phyloP scores from a whole-genome alignment of 2,329 filamentous ascomycete genomes.

The Trichoderma afroharzianum region DNA sequence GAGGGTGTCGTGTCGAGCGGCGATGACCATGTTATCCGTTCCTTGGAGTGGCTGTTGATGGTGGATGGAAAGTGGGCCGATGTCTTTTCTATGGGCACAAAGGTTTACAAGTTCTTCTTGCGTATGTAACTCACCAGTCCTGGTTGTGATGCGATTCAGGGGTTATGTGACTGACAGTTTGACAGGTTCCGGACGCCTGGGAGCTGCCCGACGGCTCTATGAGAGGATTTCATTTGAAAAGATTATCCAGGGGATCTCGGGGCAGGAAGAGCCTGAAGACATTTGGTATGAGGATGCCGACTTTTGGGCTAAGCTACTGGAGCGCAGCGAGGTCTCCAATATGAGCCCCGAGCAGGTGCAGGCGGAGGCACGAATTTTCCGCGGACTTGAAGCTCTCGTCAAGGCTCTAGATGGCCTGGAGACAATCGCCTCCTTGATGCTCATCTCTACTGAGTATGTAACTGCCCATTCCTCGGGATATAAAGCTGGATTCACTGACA shows the following conservation, averaged over 20 bases:
- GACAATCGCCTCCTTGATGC: slow-evolving; percentile 56
- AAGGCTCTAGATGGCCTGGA: slow-evolving; percentile 65
- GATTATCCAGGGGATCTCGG: slow-evolving; percentile 42
- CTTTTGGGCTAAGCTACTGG: slow-evolving; percentile 39
- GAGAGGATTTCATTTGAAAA: slow-evolving; percentile 48
- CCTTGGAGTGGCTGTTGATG: slow-evolving; percentile 80
- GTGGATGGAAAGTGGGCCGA: slow-evolving; percentile 69
- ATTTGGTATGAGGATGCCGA: slow-evolving; percentile 37
- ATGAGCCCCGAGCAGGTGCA: slow-evolving; percentile 42
- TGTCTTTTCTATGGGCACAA: slow-evolving; percentile 64
- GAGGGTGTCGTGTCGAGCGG: slow-evolving; percentile 52
- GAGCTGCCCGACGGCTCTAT: slow-evolving; percentile 52
- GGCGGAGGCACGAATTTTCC: slow-evolving; percentile 58
- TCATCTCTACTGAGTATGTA: slow-evolving; percentile 51
- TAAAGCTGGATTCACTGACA: neutral
- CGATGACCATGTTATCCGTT: slow-evolving; percentile 69
- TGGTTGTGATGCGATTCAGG: neutral
- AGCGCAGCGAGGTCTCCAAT: slow-evolving; percentile 34
- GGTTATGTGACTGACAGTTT: neutral
- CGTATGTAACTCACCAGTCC: slow-evolving; percentile 53
- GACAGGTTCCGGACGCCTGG: slow-evolving; percentile 48
- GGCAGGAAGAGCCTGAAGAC: slow-evolving; percentile 37
- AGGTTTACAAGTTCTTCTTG: slow-evolving; percentile 79
- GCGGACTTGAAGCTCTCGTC: slow-evolving; percentile 66
- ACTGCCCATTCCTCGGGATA: neutral